phyloP scores from a whole-genome alignment of 108 stramenopile species.

The Epipyxis sp. region DNA sequence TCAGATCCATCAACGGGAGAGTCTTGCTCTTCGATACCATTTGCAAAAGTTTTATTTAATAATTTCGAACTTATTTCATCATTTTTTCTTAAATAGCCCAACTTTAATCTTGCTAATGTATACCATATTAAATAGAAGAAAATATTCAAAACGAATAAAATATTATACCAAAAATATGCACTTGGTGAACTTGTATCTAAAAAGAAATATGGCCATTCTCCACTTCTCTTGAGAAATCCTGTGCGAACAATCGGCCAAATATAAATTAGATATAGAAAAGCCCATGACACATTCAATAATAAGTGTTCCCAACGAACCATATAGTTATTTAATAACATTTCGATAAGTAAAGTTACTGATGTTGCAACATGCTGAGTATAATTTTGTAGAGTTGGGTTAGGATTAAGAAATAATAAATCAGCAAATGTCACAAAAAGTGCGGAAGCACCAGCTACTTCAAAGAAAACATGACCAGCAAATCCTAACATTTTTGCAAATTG shows the following conservation, averaged over 20 bases:
- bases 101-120: background rate
- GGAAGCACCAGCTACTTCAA: background rate
- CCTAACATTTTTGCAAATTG: background rate
- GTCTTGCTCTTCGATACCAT: too few relatives aligned
- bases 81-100: background rate
- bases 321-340: background rate
- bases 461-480: background rate
- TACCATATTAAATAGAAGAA: background rate
- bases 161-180: background rate
- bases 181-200: background rate
- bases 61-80: too few relatives aligned
- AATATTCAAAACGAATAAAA: background rate
- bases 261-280: background rate
- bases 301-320: background rate
- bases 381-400: background rate
- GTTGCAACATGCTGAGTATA: background rate
- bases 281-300: background rate
- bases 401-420: background rate
- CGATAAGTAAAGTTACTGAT: background rate
- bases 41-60: too few relatives aligned
- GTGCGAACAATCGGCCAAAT: background rate
- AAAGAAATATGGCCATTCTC: conserved; percentile 13
- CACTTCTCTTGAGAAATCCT: background rate
- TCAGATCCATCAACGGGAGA: too few relatives aligned
- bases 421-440: background rate